phyloP scores from a whole-genome alignment of 306 rosid species.

The Pterocarpus macrocarpus region DNA sequence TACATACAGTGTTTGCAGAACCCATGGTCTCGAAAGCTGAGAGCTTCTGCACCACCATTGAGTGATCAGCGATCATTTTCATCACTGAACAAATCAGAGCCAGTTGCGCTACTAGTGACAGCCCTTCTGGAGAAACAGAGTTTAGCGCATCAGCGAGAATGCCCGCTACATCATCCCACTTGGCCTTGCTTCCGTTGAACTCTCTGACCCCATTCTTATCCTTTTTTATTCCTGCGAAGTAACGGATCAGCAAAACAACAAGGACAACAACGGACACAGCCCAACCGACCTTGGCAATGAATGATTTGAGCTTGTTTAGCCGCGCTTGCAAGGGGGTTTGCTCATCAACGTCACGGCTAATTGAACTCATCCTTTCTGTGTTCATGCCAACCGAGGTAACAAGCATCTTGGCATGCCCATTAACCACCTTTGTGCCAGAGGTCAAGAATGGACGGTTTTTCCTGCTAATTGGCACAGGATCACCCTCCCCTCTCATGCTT shows the following conservation, averaged over 20 bases:
- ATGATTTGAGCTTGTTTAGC: constrained; percentile 45
- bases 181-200: constrained; percentile 40
- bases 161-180: constrained; percentile 45
- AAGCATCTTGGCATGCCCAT: constrained; percentile 51
- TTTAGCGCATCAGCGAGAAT: constrained; percentile 51
- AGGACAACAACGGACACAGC: constrained; percentile 45
- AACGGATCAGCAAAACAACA: constrained; percentile 46
- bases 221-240: constrained; percentile 45
- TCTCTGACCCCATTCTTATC: constrained; percentile 25
- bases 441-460: constrained; percentile 36
- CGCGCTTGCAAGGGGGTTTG: constrained; percentile 46
- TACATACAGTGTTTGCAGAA: constrained; percentile 49
- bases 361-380: constrained; percentile 52
- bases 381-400: constrained; percentile 53
- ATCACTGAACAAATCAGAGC: constrained; percentile 50
- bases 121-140: constrained; percentile 52
- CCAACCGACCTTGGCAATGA: constrained; percentile 44
- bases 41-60: constrained; percentile 52
- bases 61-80: constrained; percentile 53
- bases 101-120: constrained; percentile 46
- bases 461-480: constrained; percentile 38
- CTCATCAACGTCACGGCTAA: constrained; percentile 36
- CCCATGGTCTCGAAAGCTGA: constrained; percentile 55
- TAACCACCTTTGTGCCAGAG: constrained; percentile 49
- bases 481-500: constrained; percentile 54